Conservation (phyloP, 805 yeast species). For the Yamadazyma takamatsuzukensis region DNA sequence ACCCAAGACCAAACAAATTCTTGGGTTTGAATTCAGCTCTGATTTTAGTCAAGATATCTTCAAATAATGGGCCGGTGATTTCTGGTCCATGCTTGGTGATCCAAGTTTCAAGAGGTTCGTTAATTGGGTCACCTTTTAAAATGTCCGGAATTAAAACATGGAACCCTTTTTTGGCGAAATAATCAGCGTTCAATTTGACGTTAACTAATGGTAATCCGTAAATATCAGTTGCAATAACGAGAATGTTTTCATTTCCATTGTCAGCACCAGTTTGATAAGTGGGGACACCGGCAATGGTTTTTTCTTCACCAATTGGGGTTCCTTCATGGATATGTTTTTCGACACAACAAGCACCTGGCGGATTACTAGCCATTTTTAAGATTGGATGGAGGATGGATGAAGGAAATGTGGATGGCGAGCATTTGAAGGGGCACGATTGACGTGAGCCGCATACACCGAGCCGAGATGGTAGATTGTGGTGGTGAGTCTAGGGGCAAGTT, state of each 20-base stretch:
- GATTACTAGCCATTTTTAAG: conserved; percentile 43
- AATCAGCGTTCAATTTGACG: conserved; percentile 59
- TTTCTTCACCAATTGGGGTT: conserved; percentile 40
- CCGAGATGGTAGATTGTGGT: no score
- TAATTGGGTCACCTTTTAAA: conserved; percentile 46
- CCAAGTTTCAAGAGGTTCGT: conserved; percentile 42
- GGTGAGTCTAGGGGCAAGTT: no score
- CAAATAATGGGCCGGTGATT: conserved; percentile 46
- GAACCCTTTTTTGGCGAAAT: conserved; percentile 58
- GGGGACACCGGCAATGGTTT: conserved; percentile 39
- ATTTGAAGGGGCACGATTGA: neutral
- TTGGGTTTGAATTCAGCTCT: conserved; percentile 31
- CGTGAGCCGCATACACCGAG: no score
- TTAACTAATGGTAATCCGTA: conserved; percentile 61
- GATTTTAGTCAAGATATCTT: conserved; percentile 43
- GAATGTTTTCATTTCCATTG: conserved; percentile 37
- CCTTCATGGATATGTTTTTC: conserved; percentile 47
- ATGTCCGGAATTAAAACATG: conserved; percentile 76
- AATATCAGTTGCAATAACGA: conserved; percentile 69
- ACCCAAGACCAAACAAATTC: conserved; percentile 59
- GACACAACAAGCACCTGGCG: conserved; percentile 50
- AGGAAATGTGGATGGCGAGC: no score
- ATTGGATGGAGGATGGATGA: no score
- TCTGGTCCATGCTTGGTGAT: conserved; percentile 46
- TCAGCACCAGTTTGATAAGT: conserved; percentile 29